A percentile compares a stretch with the other conserved stretches of the same genome.
Conservation (phyloP, 306 rosid species). For the Castanea crenata region DNA sequence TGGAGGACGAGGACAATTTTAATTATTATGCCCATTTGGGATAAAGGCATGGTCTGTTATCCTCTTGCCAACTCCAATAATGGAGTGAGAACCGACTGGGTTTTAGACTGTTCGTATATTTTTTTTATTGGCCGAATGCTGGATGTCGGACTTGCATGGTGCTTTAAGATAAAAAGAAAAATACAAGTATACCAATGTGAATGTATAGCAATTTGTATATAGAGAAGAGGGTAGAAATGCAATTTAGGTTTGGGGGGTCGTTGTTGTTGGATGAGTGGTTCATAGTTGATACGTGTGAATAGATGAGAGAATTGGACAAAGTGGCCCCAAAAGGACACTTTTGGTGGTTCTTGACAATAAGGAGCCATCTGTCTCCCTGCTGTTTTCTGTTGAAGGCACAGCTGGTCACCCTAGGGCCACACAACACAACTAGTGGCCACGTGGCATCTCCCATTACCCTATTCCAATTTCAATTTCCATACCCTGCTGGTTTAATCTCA, state of each 20-base stretch:
- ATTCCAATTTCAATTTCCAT: background rate
- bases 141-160: no score
- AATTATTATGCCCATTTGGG: no score
- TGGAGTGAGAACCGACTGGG: no score
- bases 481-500: no score
- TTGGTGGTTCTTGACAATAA: constrained; percentile 35
- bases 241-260: background rate
- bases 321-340: constrained; percentile 24
- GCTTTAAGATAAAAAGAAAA: no score
- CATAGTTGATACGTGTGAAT: background rate
- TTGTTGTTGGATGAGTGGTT: constrained; percentile 27
- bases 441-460: constrained; percentile 20
- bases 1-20: no score
- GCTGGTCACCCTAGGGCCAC: constrained; percentile 11
- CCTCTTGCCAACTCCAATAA: no score
- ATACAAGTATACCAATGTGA: no score
- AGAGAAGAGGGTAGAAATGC: constrained; percentile 22
- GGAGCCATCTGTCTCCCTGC: constrained; percentile 5
- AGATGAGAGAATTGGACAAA: constrained; percentile 24
- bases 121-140: no score
- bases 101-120: no score
- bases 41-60: no score
- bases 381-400: constrained; percentile 4
- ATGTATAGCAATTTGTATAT: no score
- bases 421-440: constrained; percentile 23